Base-by-base conservation (phyloP, 176 grass and related monocot genomes). In the Dactylis glomerata region DNA sequence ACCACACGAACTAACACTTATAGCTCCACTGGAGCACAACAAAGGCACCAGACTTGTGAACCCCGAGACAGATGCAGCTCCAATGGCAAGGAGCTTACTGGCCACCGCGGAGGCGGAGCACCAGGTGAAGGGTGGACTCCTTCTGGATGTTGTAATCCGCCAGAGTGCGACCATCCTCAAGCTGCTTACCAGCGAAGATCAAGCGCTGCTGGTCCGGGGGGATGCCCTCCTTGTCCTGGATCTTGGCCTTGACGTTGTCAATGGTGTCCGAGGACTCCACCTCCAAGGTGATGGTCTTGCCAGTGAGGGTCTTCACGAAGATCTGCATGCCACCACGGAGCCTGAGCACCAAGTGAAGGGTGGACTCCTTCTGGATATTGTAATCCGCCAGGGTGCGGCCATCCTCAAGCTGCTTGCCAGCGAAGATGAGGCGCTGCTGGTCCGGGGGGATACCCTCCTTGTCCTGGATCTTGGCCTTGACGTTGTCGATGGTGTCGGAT, bases 191-290 rank as follows among this genome's bases (percentile, higher is more conserved):
- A 0, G 92, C 92, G 0, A 94, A 94, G 34, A 94, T 94, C 3
- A 94, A 74, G 0, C 92, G 84, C 76, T 94, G 92, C 89, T 94
- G 89, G 68, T 94, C 92, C 2, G 89, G 92, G 2, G 92, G 92
- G 13, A 94, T 92, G 0, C 90, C 92, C 59, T 94, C 92, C 87
- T 94, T 94, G 52, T 94, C 92, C 78, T 94, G 92, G 76, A 95
- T 95, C 86, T 94, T 95, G 0, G 89, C 91, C 84, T 96, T 96
- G 0, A 96, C 94, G 0, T 92, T 92, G 52, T 92, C 87, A 0
- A 92, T 92, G 0, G 91, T 92, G 61, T 92, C 91, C 0, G 91
- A 92, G 1, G 67, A 79, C 79, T 92, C 90, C 0, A 92, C 90
- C 87, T 92, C 90, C 0, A 92, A 34, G 3, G 90, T 92, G 59